Conservation (phyloP, 306 rosid genomes). For the Pueraria montana region DNA sequence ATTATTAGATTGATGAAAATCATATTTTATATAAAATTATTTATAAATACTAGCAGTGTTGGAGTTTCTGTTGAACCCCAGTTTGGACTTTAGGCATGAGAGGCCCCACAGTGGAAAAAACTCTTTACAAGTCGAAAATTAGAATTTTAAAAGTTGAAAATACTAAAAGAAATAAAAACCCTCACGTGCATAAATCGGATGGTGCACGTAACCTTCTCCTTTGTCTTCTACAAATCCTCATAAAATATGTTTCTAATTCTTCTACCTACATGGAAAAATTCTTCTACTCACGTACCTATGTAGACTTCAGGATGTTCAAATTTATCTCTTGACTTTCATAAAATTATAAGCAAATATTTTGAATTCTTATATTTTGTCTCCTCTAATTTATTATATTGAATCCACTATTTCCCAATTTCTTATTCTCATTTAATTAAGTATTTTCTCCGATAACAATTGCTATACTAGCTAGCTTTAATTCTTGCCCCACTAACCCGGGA, state of each 20-base stretch:
- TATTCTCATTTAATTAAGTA: no score
- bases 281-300: no score
- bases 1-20: background rate
- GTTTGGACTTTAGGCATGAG: background rate
- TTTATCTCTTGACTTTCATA: no score
- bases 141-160: background rate
- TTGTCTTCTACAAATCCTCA: background rate
- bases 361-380: no score
- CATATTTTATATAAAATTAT: background rate
- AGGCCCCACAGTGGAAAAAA: background rate
- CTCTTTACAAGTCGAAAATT: background rate
- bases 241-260: background rate
- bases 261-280: background rate
- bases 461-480: no score
- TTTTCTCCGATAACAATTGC: no score
- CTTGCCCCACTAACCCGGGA: no score
- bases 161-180: background rate
- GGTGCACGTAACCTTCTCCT: conserved; percentile 36
- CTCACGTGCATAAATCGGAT: conserved; percentile 46
- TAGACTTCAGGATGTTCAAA: no score
- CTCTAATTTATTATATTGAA: no score
- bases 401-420: no score
- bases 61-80: background rate
- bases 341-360: no score
- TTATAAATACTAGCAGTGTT: background rate